phyloP scores from a whole-genome alignment of 768 basidiomycete genomes.

The Suillus fuscotomentosus region DNA sequence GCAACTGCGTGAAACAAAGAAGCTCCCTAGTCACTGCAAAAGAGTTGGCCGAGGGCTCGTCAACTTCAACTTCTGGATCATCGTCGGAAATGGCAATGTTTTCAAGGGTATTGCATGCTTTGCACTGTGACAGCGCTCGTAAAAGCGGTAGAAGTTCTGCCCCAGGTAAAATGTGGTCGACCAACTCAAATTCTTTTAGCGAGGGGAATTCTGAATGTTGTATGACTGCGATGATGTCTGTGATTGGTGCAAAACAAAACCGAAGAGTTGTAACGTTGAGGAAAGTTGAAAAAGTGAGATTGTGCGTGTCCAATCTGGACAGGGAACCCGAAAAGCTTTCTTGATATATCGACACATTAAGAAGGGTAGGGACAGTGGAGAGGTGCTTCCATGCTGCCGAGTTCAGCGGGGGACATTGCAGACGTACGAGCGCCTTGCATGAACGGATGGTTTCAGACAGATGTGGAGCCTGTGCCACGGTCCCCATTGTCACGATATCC shows the following conservation, averaged over 20 bases:
- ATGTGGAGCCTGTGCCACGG: neutral
- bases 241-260: neutral
- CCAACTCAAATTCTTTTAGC: neutral
- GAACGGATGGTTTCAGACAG: neutral
- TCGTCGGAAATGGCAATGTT: neutral
- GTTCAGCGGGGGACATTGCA: neutral
- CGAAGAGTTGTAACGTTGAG: neutral
- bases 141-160: neutral
- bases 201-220: neutral
- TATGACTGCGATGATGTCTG: neutral
- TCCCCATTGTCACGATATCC: neutral
- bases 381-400: neutral
- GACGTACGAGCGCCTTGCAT: neutral
- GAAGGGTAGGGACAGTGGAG: neutral
- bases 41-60: neutral
- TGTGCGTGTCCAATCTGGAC: neutral
- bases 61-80: neutral
- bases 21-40: neutral
- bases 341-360: neutral
- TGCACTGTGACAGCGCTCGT: neutral
- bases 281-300: neutral
- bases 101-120: neutral
- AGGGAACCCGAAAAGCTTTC: neutral
- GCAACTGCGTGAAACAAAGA: neutral
- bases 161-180: neutral